Base-by-base conservation (phyloP, 371 early-diverging fungal species). In the Coemansia sp. region DNA sequence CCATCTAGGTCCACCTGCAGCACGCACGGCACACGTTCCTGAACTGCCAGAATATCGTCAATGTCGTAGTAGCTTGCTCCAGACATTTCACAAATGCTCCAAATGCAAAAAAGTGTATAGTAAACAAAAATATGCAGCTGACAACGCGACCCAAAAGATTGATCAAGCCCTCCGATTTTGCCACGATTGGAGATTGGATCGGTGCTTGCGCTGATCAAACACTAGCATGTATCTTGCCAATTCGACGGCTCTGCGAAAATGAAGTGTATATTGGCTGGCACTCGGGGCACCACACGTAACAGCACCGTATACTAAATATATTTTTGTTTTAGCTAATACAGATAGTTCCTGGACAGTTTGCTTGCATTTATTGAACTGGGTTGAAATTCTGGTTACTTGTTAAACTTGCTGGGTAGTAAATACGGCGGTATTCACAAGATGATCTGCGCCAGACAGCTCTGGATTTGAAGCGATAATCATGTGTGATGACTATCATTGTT, bases 11-110 rank as follows among this genome's bases (percentile, higher is more conserved):
- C 76, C 11, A 58, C 68, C 36, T 63, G 76, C 49, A 76, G 55
- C 24, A 76, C 61, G 36, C 78, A 77, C 29, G 78, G 78, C 36
- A 77, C 74, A 44, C 74, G 78, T 32, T 73, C 74, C 48, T 77
- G 78, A 3, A 63, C 74, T 5, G 78, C 69, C 39, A 77, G 66
- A 13, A 77, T 77, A 24, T 77, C 78, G 63, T 73, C 78, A 24
- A 77, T 77, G 44, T 77, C 73, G 46, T 73, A 77, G 73, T 77
- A 77, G 71, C 41, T 57, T 26, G 72, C 57, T 8, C 48, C 36
- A 23, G 76, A 58, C 76, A 76, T 78, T 32, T 39, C n/a, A 40
- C 46, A 13, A 24, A 44, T 39, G 17, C 19, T 17, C n/a, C 7
- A 39, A 40, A 41, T 41, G 15, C 24, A 56, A 36, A 32, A 55